Base-by-base conservation (phyloP, 176 grass and related monocot genomes). In the Oryza punctata region DNA sequence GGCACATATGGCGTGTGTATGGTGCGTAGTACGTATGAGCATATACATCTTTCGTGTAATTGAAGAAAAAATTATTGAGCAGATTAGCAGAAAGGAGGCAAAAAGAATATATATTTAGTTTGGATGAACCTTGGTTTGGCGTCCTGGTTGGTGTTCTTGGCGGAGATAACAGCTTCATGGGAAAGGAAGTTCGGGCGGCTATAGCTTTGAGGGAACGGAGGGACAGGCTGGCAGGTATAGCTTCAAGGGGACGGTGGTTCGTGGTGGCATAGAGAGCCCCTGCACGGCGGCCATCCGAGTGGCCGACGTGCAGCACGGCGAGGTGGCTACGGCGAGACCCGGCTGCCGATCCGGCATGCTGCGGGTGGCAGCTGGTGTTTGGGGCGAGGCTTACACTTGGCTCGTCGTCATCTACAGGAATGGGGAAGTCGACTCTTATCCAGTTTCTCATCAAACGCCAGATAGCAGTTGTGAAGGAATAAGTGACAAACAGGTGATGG, bases 91-190 rank as follows among this genome's bases (percentile, higher is more conserved):
- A 32, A 3, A 33, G 32, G 32, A 33, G 32, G 32, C 3, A 33
- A 33, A 43, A 43, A 11, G 41, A 43, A 43, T 43, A 11, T 12
- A 13, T n/a, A n/a, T 7, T 32, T 32, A 33, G 32, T 33, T 33
- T 33, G 32, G 32, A 25, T 15, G 38, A 67, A 81, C 77, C 84
- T 86, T 45, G 6, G 32, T 30, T 67, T 67, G 11, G 69, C 35
- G 29, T n/a, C 44, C 1, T 28, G 63, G 35, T 7, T 21, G 52
- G 5, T 21, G 5, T 45, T 25, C 14, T 6, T 14, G 43, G 69
- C n/a, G 57, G 37, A 38, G 37, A 38, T 38, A 38, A 38, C 4
- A 38, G 6, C 37, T 38, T 8, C 37, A 38, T 8, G 37, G 37
- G 37, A 38, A 38, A 38, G 37, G 37, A 38, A 7, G 37, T 38